Evolutionary conservation across 176 grass and related monocot genomes (phyloP).

Genomic region (Zoysia pacifica): DNA sequence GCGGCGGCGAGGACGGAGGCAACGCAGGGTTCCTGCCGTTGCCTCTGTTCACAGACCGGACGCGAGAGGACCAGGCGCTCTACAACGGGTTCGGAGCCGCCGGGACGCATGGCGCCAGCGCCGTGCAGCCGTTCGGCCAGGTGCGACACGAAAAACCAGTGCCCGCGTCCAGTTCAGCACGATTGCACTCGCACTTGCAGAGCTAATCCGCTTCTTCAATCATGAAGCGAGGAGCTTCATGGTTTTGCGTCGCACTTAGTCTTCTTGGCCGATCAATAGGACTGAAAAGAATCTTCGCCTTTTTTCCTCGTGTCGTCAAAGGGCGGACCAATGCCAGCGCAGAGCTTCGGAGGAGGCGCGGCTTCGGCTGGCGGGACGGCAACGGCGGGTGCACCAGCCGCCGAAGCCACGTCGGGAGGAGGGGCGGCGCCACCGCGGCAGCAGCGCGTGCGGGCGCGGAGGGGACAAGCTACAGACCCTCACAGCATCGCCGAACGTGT

Average conservation of each 20-base stretch:
- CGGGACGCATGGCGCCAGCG: slow-evolving; percentile 31
- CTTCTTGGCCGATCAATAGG: slow-evolving; percentile 4
- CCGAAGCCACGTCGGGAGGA: slow-evolving; percentile 39
- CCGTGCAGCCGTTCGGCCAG: slow-evolving; percentile 43
- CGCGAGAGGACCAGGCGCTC: slow-evolving; percentile 51
- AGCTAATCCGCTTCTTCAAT: neutral
- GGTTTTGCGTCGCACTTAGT: neutral
- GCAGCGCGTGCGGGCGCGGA: slow-evolving; percentile 65
- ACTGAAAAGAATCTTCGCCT: neutral
- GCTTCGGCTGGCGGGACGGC: slow-evolving; percentile 21
- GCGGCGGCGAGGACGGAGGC: slow-evolving; percentile 12
- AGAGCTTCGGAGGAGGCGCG: slow-evolving; percentile 56
- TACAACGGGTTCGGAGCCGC: slow-evolving; percentile 50
- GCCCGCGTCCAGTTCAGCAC: neutral
- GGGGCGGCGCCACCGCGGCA: slow-evolving; percentile 56
- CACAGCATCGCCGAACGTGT: slow-evolving; percentile 97
- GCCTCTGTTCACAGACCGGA: slow-evolving; percentile 56
- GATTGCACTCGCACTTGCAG: neutral
- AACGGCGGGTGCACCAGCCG: neutral
- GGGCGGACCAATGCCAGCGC: slow-evolving; percentile 63
- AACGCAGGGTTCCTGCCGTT: slow-evolving; percentile 52
- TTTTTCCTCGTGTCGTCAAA: slow-evolving; percentile 22
- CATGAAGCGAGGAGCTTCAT: neutral
- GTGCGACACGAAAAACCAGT: slow-evolving; percentile 14
- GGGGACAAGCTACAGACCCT: slow-evolving; percentile 82